Conservation (phyloP, 2,329 filamentous ascomycete genomes). For the Sclerotinia nivalis region DNA sequence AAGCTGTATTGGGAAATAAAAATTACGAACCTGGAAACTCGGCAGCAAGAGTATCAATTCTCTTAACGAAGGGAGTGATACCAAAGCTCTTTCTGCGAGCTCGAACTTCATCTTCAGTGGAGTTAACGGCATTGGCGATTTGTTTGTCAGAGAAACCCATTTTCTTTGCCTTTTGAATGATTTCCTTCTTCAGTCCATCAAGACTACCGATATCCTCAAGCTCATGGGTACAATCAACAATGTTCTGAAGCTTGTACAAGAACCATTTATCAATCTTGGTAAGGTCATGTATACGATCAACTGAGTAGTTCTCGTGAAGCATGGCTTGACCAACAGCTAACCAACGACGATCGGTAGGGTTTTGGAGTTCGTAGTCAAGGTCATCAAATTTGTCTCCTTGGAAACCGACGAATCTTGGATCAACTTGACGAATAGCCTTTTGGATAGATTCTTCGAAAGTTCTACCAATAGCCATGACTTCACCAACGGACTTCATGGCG, state of each 20-base stretch:
- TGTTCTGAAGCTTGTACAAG: constrained; percentile 95
- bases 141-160: constrained; percentile 96
- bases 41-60: constrained; percentile 94
- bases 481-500: constrained; percentile 98
- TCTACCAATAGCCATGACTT: constrained; percentile 98
- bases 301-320: constrained; percentile 93
- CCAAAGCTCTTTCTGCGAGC: constrained; percentile 81
- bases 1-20: too few species aligned
- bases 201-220: constrained; percentile 82
- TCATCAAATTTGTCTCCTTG: constrained; percentile 94
- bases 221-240: constrained; percentile 86
- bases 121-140: constrained; percentile 82
- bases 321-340: constrained; percentile 96
- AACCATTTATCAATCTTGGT: constrained; percentile 99
- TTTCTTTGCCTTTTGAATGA: constrained; percentile 91
- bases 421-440: constrained; percentile 96
- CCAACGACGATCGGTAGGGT: constrained; percentile 96
- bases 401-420: constrained; percentile 88
- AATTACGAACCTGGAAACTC: constrained; percentile 67
- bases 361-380: constrained; percentile 83
- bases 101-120: constrained; percentile 86
- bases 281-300: constrained; percentile 87
- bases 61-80: constrained; percentile 95
- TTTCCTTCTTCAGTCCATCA: constrained; percentile 81
- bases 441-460: constrained; percentile 99